These are phyloP conservation scores for Penicillium sp. DNA, from an alignment of 2,329 filamentous ascomycete genomes.

Conservation along the genomic window DNA sequence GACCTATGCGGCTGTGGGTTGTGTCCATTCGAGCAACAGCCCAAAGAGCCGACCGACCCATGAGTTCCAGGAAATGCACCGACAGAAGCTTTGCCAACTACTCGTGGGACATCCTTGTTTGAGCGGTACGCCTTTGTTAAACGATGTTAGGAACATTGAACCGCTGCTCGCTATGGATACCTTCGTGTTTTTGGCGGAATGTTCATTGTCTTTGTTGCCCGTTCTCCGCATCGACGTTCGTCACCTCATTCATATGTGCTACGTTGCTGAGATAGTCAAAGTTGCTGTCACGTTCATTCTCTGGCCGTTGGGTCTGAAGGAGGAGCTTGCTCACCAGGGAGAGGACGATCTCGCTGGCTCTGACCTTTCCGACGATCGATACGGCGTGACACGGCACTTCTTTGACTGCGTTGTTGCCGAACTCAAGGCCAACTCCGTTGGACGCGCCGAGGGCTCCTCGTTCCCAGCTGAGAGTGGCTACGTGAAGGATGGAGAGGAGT, in stretches of 20 bases:
- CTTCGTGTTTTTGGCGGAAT: constrained; percentile 72
- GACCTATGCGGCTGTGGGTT: constrained; percentile 78
- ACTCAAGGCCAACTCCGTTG: constrained; percentile 39
- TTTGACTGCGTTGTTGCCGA: constrained; percentile 42
- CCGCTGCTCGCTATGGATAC: constrained; percentile 42
- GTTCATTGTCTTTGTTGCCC: constrained; percentile 68
- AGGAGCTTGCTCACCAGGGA: constrained; percentile 33
- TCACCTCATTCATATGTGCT: constrained; percentile 81
- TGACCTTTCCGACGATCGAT: constrained; percentile 32
- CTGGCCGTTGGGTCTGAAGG: constrained; percentile 39
- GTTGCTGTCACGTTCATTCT: constrained; percentile 62
- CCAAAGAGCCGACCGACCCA: constrained; percentile 58
- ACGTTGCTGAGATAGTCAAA: constrained; percentile 87
- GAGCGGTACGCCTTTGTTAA: constrained; percentile 34
- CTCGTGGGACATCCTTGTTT: constrained; percentile 61
- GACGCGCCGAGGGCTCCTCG: constrained; percentile 36
- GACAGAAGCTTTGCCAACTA: constrained; percentile 73
- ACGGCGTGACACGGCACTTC: constrained; percentile 36
- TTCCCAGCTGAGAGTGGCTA: constrained; percentile 41
- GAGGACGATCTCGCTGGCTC: constrained; percentile 30
- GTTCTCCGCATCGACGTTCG: constrained; percentile 71
- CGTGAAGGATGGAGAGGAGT: constrained; percentile 40
- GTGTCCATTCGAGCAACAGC: constrained; percentile 61
- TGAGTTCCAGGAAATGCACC: constrained; percentile 69
- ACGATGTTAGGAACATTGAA: constrained; percentile 41